Evolutionary conservation across 805 yeast genomes (phyloP).

Genomic region (Danielia oregonensis): DNA sequence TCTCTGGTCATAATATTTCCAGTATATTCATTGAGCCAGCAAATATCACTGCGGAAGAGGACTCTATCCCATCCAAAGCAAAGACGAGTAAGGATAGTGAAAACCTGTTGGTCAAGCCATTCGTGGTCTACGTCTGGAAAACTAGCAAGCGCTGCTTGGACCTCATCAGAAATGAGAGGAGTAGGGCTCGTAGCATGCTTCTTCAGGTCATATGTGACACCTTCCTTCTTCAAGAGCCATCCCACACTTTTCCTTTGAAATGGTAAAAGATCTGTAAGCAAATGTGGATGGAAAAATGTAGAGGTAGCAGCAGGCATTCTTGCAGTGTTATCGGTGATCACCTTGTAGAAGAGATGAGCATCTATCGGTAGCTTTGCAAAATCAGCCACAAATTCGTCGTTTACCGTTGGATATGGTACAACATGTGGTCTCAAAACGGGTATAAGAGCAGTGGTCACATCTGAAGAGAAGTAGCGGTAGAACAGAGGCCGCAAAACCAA

Average conservation of each 20-base stretch:
- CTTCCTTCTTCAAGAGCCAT: conserved; percentile 56
- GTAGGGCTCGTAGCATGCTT: conserved; percentile 19
- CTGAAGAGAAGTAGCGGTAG: conserved; percentile 16
- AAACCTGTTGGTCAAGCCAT: conserved; percentile 20
- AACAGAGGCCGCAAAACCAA: conserved; percentile 9
- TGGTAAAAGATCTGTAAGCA: conserved; percentile 40
- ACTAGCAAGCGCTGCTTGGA: conserved; percentile 1
- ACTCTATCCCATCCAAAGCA: conserved; percentile 52
- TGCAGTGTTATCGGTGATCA: conserved; percentile 45
- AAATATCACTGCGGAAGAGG: conserved; percentile 4
- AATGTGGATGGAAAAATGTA: conserved; percentile 36
- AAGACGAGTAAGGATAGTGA: conserved; percentile 33
- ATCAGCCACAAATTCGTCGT: neutral
- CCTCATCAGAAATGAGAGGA: conserved; percentile 16
- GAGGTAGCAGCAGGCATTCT: conserved; percentile 15
- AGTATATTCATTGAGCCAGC: conserved; percentile 51
- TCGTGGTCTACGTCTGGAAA: conserved; percentile 8
- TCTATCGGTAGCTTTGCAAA: conserved; percentile 18
- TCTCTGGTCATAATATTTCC: conserved; percentile 40
- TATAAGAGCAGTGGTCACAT: conserved; percentile 9
- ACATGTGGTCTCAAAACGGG: conserved; percentile 2
- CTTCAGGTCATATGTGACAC: conserved; percentile 30
- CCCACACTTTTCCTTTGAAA: conserved; percentile 54
- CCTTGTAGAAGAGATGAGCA: conserved; percentile 45
- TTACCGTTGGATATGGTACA: neutral